Base-by-base conservation (phyloP, 2,329 filamentous ascomycete species). In the Grosmannia huntii region DNA sequence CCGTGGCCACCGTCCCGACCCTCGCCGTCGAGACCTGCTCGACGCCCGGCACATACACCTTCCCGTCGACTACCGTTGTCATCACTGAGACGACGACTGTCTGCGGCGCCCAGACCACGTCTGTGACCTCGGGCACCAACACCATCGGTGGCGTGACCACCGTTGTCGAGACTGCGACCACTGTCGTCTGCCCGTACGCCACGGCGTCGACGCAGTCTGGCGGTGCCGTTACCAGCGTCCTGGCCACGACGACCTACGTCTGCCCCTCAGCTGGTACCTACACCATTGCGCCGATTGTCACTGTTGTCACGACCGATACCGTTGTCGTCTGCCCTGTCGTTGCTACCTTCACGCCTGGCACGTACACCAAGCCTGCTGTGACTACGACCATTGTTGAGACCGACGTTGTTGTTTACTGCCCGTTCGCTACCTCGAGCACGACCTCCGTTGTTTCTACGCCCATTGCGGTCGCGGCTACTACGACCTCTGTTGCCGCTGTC, bases 81-180 rank as follows among this genome's bases (percentile, higher is more conserved):
- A 73, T 90, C 64, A 83, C 77, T 62, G 75, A 83, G 70, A 79
- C 80, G 60, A 86, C 83, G 64, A 87, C 84, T 46, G 84, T 87
- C 62, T 83, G 81, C 70, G 85, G 72, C 65, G 79, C 81, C 56
- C 76, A 81, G 62, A 78, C 81, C 60, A 86, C 85, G 64, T 71
- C 76, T 55, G 75, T 89, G 55, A 74, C 84, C 58, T 64, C 78
- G 60, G 87, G 87, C 67, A 82, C 78, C 49, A 77, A 87, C 77
- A 88, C 84, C 63, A 73, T 84, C 62, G 87, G 86, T 65, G 86
- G 86, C 75, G 81, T 87, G 60, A 89, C 85, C 62, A 90, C 86
- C 50, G 72, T 87, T 49, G 86, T 90, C 61, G 73, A 77, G 65
- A 81, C 76, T 28, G 73, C 78, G 50, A 89, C 86, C 62, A 87